Evolutionary conservation across 2,329 filamentous ascomycete species (phyloP).

Genomic region (Fusarium camptoceras): DNA sequence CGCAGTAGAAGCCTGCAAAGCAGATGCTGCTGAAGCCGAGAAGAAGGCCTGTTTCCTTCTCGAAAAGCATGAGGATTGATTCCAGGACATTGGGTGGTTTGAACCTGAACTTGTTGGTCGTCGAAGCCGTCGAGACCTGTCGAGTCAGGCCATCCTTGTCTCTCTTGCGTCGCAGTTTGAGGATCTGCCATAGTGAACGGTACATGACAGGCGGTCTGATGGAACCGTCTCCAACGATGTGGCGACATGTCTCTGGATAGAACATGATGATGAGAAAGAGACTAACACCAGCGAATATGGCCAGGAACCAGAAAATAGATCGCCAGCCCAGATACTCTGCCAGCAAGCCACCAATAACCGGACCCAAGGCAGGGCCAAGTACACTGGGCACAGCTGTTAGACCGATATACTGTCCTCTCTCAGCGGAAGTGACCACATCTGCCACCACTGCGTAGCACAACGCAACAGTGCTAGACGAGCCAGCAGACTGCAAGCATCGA

Average conservation of each 20-base stretch:
- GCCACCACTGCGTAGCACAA: conserved; percentile 69
- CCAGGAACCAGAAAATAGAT: conserved; percentile 71
- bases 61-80: conserved; percentile 55
- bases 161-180: conserved; percentile 38
- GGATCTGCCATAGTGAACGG: conserved; percentile 50
- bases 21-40: conserved; percentile 59
- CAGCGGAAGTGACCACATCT: conserved; percentile 71
- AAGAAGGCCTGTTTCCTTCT: conserved; percentile 58
- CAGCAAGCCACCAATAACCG: conserved; percentile 69
- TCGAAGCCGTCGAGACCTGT: conserved; percentile 29
- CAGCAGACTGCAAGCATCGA: conserved; percentile 67
- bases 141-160: conserved; percentile 18
- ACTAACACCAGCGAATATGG: conserved; percentile 58
- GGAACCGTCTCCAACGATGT: conserved; percentile 65
- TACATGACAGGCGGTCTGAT: conserved; percentile 55
- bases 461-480: conserved; percentile 69
- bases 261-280: conserved; percentile 59
- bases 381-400: conserved; percentile 62
- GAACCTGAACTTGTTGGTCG: conserved; percentile 49
- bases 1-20: conserved; percentile 63
- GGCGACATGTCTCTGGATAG: conserved; percentile 65
- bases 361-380: conserved; percentile 62
- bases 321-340: conserved; percentile 69
- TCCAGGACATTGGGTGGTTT: conserved; percentile 56
- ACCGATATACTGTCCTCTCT: conserved; percentile 71